phyloP scores from a whole-genome alignment of 2,329 filamentous ascomycete species.

The Annulohypoxylon truncatum region DNA sequence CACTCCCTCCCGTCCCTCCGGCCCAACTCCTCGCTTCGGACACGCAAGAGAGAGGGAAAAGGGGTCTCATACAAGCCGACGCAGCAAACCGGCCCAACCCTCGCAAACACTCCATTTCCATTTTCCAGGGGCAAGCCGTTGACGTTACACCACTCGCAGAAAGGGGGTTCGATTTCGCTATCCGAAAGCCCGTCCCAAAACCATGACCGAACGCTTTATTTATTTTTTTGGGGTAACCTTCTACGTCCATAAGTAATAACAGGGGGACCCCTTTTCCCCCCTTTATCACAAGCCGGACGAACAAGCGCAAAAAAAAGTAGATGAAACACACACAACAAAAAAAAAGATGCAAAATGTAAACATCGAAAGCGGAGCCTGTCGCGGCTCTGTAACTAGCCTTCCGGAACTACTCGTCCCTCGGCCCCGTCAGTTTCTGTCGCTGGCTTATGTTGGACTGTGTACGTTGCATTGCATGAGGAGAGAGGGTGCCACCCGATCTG shows the following conservation, averaged over 20 bases:
- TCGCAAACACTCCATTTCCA: not conserved
- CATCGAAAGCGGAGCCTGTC: conserved; percentile 10
- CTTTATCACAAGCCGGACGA: conserved; percentile 24
- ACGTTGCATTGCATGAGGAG: conserved; percentile 41
- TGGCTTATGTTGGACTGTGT: conserved; percentile 29
- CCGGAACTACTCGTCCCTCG: conserved; percentile 35
- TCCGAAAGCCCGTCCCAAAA: conserved; percentile 19
- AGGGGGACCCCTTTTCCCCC: conserved; percentile 4
- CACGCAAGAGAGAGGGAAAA: conserved; percentile 7
- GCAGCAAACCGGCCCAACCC: not conserved
- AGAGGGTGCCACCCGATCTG: conserved; percentile 33
- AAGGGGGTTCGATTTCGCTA: conserved; percentile 6
- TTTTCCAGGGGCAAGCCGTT: conserved; percentile 7
- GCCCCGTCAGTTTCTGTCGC: conserved; percentile 24
- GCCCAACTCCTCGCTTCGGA: conserved; percentile 7
- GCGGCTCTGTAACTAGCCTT: conserved; percentile 29
- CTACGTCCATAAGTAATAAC: conserved; percentile 3
- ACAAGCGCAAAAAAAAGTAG: not conserved
- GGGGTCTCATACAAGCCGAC: conserved; percentile 6
- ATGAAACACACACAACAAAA: too few relatives aligned
- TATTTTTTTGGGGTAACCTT: conserved; percentile 37
- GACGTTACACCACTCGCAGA: conserved; percentile 21
- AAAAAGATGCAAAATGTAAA: conserved; percentile 18
- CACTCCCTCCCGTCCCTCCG: conserved; percentile 4
- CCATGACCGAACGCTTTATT: conserved; percentile 33